Evolutionary conservation across 805 yeast species (phyloP), one percentile per base, ranked within the genome.

Genomic region (Zygosaccharomyces lentus): DNA sequence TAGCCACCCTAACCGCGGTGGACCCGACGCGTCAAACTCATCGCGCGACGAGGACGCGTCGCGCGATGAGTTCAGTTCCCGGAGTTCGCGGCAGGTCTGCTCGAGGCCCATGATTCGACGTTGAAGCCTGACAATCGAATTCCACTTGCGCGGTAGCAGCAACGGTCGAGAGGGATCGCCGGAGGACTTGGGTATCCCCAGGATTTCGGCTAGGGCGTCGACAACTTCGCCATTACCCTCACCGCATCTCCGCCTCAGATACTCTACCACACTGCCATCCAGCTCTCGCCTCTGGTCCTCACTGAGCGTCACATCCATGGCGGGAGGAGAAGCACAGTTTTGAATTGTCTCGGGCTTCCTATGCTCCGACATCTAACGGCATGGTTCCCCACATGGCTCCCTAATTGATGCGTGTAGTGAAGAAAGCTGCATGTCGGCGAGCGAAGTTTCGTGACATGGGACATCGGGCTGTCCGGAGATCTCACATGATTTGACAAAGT

Each of bases 41-140:
- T 39, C 36, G 23, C 23, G 9, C 13, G 9, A 21, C 13, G 13
- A 16, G 4, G 27, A 12, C 31, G 29, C 9, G 12, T n/a, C 8
- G 15, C 8, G 8, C 12, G 19, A 12, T 37, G 27, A 9, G 17
- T 25, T 56, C 12, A 71, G 68, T n/a, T 75, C 73, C 34, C 76
- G 68, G 50, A 82, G 67, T 32, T 75, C 72, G 13, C 65, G 65
- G 4, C 77, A 62, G 38, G 81, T 82, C 15, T 73, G 66, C 57
- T 90, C 96, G 36, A 88, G 65, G 42, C 82, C 91, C 47, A 83
- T 68, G 35, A 83, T 81, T 56, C 78, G 76, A 51, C 81, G 77
- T 65, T 91, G 96, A 25, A 91, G 70, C 37, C 96, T 70, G 26
- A 87, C 73, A 3, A 90, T 91, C 0, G 95, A 82, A 0, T 83